phyloP scores from a whole-genome alignment of 371 early-diverging fungal species.

The Dentiscutata heterogama region DNA sequence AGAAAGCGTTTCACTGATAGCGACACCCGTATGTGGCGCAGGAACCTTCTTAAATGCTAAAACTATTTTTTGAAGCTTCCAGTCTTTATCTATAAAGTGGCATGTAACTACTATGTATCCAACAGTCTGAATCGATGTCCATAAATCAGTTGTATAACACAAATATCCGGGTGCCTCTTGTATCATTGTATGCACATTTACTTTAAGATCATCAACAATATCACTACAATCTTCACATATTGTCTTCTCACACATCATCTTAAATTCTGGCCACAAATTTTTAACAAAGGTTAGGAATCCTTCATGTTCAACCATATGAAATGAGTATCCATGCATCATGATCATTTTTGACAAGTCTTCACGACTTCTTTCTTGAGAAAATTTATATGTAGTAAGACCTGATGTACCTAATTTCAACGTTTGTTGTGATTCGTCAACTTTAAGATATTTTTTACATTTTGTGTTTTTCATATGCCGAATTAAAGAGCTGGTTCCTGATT shows the following conservation, averaged over 20 bases:
- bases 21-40: too few relatives aligned
- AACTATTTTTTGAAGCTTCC: too few relatives aligned
- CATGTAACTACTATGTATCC: too few relatives aligned
- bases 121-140: too few relatives aligned
- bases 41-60: too few relatives aligned
- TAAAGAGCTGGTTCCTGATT: background rate
- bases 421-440: conserved; percentile 21
- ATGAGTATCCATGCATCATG: conserved; percentile 1
- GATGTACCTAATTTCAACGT: background rate
- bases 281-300: conserved; percentile 10
- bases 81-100: too few relatives aligned
- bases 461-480: conserved; percentile 12
- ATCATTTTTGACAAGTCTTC: conserved; percentile 19
- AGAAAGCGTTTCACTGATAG: too few relatives aligned
- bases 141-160: background rate
- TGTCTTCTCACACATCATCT: background rate
- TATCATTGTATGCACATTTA: conserved; percentile 14
- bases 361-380: conserved; percentile 18
- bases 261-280: conserved; percentile 4
- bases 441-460: conserved; percentile 15
- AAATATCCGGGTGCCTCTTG: conserved; percentile 14
- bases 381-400: conserved; percentile 17
- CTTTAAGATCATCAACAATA: conserved; percentile 6
- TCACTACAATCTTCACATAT: background rate
- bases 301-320: conserved; percentile 4